These are phyloP conservation scores for Collybiopsis confluens DNA, from an alignment of 768 basidiomycete genomes.

Conservation along the genomic window DNA sequence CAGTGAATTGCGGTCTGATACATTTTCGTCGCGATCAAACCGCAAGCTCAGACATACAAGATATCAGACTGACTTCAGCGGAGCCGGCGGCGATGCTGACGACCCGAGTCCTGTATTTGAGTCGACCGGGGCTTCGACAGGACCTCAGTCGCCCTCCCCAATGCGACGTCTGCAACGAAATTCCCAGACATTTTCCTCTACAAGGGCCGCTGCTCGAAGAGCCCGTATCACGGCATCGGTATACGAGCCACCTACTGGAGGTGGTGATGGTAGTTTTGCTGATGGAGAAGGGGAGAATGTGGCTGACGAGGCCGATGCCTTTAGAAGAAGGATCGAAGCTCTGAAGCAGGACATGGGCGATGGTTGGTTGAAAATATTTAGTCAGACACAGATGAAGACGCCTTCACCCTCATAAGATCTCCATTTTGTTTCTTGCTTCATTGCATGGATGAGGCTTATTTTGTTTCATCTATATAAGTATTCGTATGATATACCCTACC, in stretches of 20 bases:
- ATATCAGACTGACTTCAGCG: conserved; percentile 44
- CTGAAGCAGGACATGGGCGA: conserved; percentile 87
- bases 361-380: conserved; percentile 82
- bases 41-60: conserved; percentile 41
- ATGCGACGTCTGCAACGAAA: conserved; percentile 13
- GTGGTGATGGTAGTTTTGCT: conserved; percentile 13
- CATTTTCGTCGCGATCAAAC: conserved; percentile 5
- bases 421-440: no score
- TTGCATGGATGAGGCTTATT: no score
- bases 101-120: conserved; percentile 8
- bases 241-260: conserved; percentile 47
- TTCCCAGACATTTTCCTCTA: conserved; percentile 27
- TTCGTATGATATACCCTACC: no score
- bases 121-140: conserved; percentile 10
- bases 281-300: conserved; percentile 13
- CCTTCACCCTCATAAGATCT: conserved; percentile 7
- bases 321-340: conserved; percentile 75
- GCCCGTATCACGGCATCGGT: conserved; percentile 56
- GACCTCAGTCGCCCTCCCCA: conserved; percentile 11
- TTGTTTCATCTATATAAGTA: no score
- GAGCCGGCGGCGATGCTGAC: conserved; percentile 13
- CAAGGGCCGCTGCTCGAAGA: conserved; percentile 42
- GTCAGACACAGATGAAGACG: conserved; percentile 45
- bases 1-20: background rate
- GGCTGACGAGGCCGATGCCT: conserved; percentile 60